Conservation (phyloP, 805 yeast genomes). For the Candida sphagnicola region DNA sequence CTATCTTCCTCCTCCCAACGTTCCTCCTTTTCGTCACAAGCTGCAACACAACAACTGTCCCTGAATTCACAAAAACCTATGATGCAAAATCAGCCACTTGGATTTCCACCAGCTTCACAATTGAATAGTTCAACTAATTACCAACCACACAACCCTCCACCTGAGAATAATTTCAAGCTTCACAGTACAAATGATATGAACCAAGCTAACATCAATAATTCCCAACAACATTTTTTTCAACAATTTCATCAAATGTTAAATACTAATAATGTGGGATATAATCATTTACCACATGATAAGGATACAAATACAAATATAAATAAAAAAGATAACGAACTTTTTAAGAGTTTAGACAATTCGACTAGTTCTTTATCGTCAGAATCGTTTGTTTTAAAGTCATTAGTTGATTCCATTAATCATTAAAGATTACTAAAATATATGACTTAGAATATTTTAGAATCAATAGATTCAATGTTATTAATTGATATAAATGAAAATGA, state of each 20-base stretch:
- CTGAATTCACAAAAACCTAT: background rate
- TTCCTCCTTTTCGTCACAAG: no score
- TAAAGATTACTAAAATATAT: no score
- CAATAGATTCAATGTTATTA: background rate
- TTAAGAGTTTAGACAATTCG: slow-evolving; percentile 4
- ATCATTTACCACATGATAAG: background rate
- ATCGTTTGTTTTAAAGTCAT: slow-evolving; percentile 33
- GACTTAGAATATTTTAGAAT: background rate
- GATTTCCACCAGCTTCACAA: background rate
- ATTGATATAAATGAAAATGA: background rate
- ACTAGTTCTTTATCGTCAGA: slow-evolving; percentile 6
- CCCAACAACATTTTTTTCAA: slow-evolving; percentile 2
- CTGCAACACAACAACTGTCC: background rate
- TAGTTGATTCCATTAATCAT: slow-evolving; percentile 40
- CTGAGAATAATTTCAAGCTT: background rate
- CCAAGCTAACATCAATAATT: slow-evolving; percentile 1
- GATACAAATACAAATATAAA: background rate
- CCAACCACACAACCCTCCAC: background rate
- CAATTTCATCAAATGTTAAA: background rate
- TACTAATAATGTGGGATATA: slow-evolving; percentile 3
- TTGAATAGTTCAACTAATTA: background rate
- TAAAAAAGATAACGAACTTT: background rate
- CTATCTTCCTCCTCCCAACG: no score
- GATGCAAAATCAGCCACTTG: background rate
- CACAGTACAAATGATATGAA: background rate